Evolutionary conservation across 164 flowering plant genomes (phyloP).

Genomic region (Houttuynia cordata): DNA sequence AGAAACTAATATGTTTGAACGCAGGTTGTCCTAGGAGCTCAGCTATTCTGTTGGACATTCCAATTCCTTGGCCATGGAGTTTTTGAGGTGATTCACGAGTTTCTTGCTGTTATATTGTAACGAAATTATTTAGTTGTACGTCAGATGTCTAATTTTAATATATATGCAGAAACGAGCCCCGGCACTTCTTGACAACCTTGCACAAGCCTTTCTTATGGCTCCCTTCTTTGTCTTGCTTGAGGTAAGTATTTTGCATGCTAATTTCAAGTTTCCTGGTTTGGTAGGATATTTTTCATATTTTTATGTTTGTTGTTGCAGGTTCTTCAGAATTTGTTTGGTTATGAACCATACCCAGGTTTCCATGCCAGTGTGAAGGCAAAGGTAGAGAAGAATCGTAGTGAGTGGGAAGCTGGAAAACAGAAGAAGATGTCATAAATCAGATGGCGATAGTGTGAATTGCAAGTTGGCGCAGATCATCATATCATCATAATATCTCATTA

Average conservation of each 20-base stretch:
- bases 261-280: neutral
- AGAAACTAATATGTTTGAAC: neutral
- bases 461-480: too few relatives aligned
- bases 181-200: constrained; percentile 52
- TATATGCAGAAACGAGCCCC: constrained; percentile 47
- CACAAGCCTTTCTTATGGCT: constrained; percentile 58
- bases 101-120: neutral
- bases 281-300: neutral
- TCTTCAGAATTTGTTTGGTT: constrained; percentile 46
- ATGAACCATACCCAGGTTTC: constrained; percentile 89
- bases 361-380: constrained; percentile 35
- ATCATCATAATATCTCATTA: too few relatives aligned
- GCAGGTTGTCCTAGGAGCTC: constrained; percentile 43
- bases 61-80: constrained; percentile 62
- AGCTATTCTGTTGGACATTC: constrained; percentile 50
- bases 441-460: too few relatives aligned
- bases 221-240: constrained; percentile 60
- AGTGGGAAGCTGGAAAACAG: constrained; percentile 53
- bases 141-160: neutral
- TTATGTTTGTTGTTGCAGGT: constrained; percentile 27
- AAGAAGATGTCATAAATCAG: constrained; percentile 24
- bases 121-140: neutral
- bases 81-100: constrained; percentile 33
- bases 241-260: constrained; percentile 18
- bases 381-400: constrained; percentile 40